Conservation (phyloP, 2,329 filamentous ascomycete genomes). For the Pyricularia pennisetigena region DNA sequence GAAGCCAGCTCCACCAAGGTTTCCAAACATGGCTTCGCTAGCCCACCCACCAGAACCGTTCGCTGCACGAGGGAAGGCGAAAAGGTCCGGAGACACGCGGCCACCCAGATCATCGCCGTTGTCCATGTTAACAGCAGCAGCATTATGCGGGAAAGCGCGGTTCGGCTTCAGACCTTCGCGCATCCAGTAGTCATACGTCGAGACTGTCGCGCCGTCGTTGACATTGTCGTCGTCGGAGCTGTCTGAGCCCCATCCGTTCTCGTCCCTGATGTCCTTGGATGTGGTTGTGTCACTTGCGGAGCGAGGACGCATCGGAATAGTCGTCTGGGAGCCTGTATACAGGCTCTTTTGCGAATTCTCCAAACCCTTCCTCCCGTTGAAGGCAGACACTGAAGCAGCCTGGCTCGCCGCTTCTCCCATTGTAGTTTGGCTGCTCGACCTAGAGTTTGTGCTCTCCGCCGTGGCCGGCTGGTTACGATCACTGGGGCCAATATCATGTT, state of each 20-base stretch:
- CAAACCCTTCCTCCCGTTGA: conserved; percentile 19
- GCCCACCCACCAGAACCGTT: conserved; percentile 30
- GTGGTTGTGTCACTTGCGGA: conserved; percentile 36
- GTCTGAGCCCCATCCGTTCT: conserved; percentile 34
- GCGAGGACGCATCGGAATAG: conserved; percentile 29
- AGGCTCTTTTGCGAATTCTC: conserved; percentile 9
- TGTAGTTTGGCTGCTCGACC: conserved; percentile 12
- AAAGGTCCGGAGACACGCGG: conserved; percentile 40
- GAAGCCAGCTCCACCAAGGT: conserved; percentile 23
- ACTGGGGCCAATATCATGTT: conserved; percentile 11
- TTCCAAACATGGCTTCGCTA: conserved; percentile 35
- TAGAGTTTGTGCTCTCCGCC: conserved; percentile 19
- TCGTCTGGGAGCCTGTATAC: conserved; percentile 19
- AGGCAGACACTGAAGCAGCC: conserved; percentile 20
- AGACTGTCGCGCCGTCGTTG: conserved; percentile 21
- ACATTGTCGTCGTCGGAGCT: conserved; percentile 19
- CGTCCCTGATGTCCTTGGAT: conserved; percentile 21
- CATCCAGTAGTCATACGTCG: conserved; percentile 49
- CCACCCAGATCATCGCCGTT: conserved; percentile 6
- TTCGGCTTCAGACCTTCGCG: conserved; percentile 38
- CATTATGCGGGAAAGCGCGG: conserved; percentile 11
- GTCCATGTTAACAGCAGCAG: background rate
- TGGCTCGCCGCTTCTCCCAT: conserved; percentile 13
- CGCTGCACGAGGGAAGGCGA: conserved; percentile 35
- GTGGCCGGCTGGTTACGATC: conserved; percentile 22